Evolutionary conservation across 139 green algal species (phyloP), one percentile per base, ranked within the genome.

Genomic region (Mesotaenium endlicherianum): DNA sequence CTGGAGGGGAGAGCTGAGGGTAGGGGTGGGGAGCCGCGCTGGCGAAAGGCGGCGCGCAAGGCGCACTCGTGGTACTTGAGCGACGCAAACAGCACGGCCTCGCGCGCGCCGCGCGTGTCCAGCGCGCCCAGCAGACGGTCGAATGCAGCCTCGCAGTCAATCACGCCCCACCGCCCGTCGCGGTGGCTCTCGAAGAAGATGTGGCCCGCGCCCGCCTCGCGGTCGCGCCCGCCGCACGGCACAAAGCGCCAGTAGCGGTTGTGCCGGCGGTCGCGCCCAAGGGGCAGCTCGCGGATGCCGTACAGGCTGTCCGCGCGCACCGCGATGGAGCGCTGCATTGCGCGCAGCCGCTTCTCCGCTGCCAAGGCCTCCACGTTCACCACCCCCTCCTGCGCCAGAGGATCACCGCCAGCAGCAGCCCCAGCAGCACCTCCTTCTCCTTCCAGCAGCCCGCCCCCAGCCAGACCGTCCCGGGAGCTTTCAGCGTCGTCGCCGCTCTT

Each of bases 201-300:
- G 14, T 34, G 75, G 26, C 75, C 75, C 34, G 42, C 26, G 58
- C 40, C 36, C 43, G 50, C 26, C 4, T 78, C 75, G 3, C 5
- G 26, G 16, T 72, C 30, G 43, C 41, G 3, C 36, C 53, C 78
- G 4, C 77, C 77, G 49, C 30, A 80, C 36, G 17, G 78, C 14
- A 80, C 77, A 6, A 87, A 67, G 20, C 30, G 20, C 44, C 44
- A 87, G 59, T 87, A 87, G 26, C 26, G 40, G 71, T 87, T 89
- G 79, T 44, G 5, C 20, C 81, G 69, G 47, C 81, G 79, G 44
- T 87, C 81, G 5, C 81, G 41, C 20, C 81, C 81, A n/a, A 87
- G 2, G 1, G 81, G 47, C 6, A 26, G 38, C 1, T 86, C 36
- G 4, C 81, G 20, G 50, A 88, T 84, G 34, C 39, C 64, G 60